Evolutionary conservation across 2,329 filamentous ascomycete species (phyloP).

Genomic region (Fusarium keratoplasticum): DNA sequence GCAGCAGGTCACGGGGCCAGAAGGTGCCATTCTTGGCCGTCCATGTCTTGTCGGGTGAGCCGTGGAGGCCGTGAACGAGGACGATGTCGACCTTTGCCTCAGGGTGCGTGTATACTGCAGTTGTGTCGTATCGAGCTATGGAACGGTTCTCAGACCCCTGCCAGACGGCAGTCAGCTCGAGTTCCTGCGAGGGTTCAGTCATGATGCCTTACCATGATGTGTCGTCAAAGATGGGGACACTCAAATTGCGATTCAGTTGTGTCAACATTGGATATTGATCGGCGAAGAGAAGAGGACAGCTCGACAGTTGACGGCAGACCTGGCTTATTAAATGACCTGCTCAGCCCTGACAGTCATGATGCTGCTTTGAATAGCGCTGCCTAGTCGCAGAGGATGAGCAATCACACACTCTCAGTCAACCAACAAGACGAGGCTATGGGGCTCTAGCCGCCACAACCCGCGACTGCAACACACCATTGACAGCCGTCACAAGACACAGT

Average conservation of each 20-base stretch:
- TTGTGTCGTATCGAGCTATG: slow-evolving; percentile 65
- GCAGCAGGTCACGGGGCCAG: slow-evolving; percentile 78
- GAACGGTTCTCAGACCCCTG: slow-evolving; percentile 54
- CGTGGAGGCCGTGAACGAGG: slow-evolving; percentile 78
- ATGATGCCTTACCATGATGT: slow-evolving; percentile 43
- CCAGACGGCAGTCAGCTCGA: not conserved
- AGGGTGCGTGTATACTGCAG: slow-evolving; percentile 69
- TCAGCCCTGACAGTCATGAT: slow-evolving; percentile 6
- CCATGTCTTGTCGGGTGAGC: slow-evolving; percentile 74
- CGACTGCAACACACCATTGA: slow-evolving; percentile 5
- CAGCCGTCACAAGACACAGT: slow-evolving; percentile 29
- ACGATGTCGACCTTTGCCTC: slow-evolving; percentile 73
- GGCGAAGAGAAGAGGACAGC: not conserved
- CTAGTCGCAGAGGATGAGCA: slow-evolving; percentile 2
- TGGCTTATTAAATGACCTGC: slow-evolving; percentile 19
- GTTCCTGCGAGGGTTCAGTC: not conserved
- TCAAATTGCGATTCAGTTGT: slow-evolving; percentile 4
- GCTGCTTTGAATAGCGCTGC: slow-evolving; percentile 23
- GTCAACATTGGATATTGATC: slow-evolving; percentile 26
- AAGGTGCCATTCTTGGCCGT: slow-evolving; percentile 67
- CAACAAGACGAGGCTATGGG: slow-evolving; percentile 8
- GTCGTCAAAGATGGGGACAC: slow-evolving; percentile 19
- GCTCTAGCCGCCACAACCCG: not conserved
- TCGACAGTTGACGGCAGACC: not conserved
- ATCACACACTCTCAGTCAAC: slow-evolving; percentile 10